Conservation (phyloP, 2,329 filamentous ascomycete genomes). For the Fusarium nygamai region DNA sequence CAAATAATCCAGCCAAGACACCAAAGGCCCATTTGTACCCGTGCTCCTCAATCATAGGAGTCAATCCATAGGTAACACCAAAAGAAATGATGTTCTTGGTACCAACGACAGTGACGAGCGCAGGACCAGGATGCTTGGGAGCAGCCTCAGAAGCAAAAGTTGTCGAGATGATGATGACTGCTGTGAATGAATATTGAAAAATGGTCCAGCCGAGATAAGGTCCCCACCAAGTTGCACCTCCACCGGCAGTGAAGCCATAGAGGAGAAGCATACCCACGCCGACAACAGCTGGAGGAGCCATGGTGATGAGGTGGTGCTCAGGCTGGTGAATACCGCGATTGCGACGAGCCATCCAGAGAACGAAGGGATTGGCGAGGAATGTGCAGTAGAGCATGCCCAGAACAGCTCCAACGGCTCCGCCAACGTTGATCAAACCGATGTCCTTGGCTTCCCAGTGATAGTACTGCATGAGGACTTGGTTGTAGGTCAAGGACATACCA, state of each 20-base stretch:
- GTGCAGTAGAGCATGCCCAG: constrained; percentile 13
- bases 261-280: constrained; percentile 24
- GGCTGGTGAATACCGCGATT: constrained; percentile 24
- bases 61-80: constrained; percentile 2
- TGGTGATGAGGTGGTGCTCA: constrained; percentile 27
- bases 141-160: constrained; percentile 15
- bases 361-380: constrained; percentile 4
- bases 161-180: constrained; percentile 3
- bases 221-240: constrained; percentile 8
- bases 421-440: constrained; percentile 2
- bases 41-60: constrained; percentile 6
- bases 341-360: constrained; percentile 25
- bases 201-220: constrained; percentile 16
- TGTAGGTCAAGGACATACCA: constrained; percentile 10
- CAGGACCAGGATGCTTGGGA: constrained; percentile 10
- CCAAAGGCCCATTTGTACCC: constrained; percentile 8
- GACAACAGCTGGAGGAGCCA: constrained; percentile 22
- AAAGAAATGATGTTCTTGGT: constrained; percentile 17
- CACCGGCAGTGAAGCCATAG: constrained; percentile 7
- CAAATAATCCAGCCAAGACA: constrained; percentile 12
- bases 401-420: background rate
- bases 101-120: constrained; percentile 8
- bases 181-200: constrained; percentile 12
- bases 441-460: constrained; percentile 15
- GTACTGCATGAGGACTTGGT: background rate